Conservation (phyloP, 1,284 basidiomycete genomes). For the Ustilago sp. region DNA sequence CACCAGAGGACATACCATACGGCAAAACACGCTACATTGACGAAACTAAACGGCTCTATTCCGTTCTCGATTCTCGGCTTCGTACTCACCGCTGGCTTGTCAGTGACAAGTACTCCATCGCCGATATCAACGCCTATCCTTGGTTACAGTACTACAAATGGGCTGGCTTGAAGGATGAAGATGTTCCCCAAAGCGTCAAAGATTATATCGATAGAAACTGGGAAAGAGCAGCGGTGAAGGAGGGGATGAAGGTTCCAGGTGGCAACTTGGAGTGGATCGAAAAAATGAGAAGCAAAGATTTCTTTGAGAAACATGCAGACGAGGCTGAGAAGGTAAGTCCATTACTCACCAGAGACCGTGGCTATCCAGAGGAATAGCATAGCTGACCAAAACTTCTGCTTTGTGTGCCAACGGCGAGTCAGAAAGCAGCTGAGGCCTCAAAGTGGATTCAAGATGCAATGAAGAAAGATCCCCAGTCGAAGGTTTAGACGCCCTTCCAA, state of each 20-base stretch:
- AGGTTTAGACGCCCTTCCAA: slow-evolving; percentile 15
- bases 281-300: slow-evolving; percentile 38
- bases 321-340: slow-evolving; percentile 26
- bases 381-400: background rate
- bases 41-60: slow-evolving; percentile 54
- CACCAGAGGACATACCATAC: slow-evolving; percentile 58
- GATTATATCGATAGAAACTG: slow-evolving; percentile 46
- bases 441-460: slow-evolving; percentile 53
- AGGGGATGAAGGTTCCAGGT: slow-evolving; percentile 42
- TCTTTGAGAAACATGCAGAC: slow-evolving; percentile 15
- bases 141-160: slow-evolving; percentile 54
- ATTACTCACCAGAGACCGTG: background rate
- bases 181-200: slow-evolving; percentile 30
- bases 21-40: slow-evolving; percentile 45
- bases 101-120: slow-evolving; percentile 56
- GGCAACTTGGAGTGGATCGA: slow-evolving; percentile 39
- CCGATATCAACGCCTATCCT: slow-evolving; percentile 58
- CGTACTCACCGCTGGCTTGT: slow-evolving; percentile 57
- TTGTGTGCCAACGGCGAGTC: background rate
- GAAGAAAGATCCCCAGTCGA: slow-evolving; percentile 46
- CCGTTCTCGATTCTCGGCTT: slow-evolving; percentile 52
- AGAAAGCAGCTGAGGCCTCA: slow-evolving; percentile 25
- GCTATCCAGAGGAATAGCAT: background rate
- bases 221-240: slow-evolving; percentile 21
- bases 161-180: slow-evolving; percentile 40